phyloP scores from a whole-genome alignment of 1,284 basidiomycete genomes.

The Pisolithus thermaeus region DNA sequence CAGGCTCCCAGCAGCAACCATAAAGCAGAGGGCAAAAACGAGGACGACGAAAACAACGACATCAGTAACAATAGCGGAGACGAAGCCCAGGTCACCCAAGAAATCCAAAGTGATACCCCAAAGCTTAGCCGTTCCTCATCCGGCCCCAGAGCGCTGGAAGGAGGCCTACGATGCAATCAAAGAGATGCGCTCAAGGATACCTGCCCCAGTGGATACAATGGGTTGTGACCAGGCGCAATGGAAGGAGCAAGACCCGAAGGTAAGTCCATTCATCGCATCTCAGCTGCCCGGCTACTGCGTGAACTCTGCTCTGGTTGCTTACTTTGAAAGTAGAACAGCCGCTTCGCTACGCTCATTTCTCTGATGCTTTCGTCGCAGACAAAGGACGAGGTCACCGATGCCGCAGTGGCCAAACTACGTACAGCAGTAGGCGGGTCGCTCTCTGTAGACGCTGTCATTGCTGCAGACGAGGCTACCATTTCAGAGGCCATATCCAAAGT shows the following conservation, averaged over 20 bases:
- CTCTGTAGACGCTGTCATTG: conserved; percentile 66
- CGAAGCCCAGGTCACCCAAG: conserved; percentile 7
- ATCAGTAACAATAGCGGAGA: not conserved
- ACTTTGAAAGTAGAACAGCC: conserved; percentile 49
- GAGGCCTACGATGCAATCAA: conserved; percentile 74
- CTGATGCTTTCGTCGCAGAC: conserved; percentile 96
- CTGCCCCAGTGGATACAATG: conserved; percentile 91
- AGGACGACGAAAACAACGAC: not conserved
- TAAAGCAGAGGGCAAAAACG: conserved; percentile 1
- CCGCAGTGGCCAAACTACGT: conserved; percentile 77
- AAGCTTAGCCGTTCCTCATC: conserved; percentile 61
- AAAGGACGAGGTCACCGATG: conserved; percentile 86
- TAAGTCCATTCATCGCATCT: conserved; percentile 23
- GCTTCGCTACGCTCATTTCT: conserved; percentile 84
- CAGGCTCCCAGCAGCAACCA: not conserved
- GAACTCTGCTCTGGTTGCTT: not conserved
- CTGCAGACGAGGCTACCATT: conserved; percentile 59
- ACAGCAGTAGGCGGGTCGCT: conserved; percentile 71
- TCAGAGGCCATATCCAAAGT: conserved; percentile 81
- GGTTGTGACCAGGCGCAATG: conserved; percentile 70
- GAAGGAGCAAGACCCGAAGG: conserved; percentile 63
- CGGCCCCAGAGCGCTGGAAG: conserved; percentile 67
- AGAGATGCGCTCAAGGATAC: conserved; percentile 65
- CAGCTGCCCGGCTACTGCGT: not conserved
- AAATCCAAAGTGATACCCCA: conserved; percentile 44